phyloP scores from a whole-genome alignment of 805 yeast species.

The Ogataea corticis region DNA sequence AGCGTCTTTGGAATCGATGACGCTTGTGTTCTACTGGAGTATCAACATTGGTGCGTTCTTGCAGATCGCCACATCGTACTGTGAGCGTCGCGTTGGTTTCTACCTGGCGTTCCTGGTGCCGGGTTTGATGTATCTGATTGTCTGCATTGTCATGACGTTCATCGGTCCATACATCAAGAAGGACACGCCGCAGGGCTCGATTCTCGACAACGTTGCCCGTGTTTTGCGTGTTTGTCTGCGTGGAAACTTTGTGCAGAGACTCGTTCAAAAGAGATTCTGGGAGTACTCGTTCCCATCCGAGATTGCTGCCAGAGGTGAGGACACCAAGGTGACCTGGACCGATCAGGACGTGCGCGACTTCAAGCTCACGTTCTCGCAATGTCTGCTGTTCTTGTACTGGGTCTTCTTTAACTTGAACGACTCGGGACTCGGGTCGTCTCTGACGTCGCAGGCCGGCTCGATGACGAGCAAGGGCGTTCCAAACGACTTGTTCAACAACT shows the following conservation, averaged over 20 bases:
- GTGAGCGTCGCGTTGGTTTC: slow-evolving; percentile 52
- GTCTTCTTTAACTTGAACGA: slow-evolving; percentile 42
- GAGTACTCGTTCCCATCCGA: slow-evolving; percentile 47
- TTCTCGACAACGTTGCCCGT: slow-evolving; percentile 44
- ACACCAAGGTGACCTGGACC: slow-evolving; percentile 36
- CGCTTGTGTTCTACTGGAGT: slow-evolving; percentile 53
- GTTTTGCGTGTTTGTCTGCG: slow-evolving; percentile 44
- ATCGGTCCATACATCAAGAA: slow-evolving; percentile 35
- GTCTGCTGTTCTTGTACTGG: slow-evolving; percentile 47
- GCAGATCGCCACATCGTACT: slow-evolving; percentile 51
- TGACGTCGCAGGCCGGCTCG: slow-evolving; percentile 54
- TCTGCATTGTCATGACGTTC: slow-evolving; percentile 46
- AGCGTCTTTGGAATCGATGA: slow-evolving; percentile 39
- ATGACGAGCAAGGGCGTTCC: slow-evolving; percentile 55
- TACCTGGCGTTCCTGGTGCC: slow-evolving; percentile 58
- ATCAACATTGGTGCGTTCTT: slow-evolving; percentile 57
- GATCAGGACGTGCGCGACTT: slow-evolving; percentile 51
- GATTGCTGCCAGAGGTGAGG: slow-evolving; percentile 47
- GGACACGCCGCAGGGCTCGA: slow-evolving; percentile 45
- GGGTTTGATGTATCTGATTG: slow-evolving; percentile 54
- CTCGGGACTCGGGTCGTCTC: slow-evolving; percentile 48
- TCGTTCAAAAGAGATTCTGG: slow-evolving; percentile 44
- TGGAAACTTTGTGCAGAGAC: slow-evolving; percentile 44
- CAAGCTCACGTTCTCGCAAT: slow-evolving; percentile 43
- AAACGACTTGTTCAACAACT: slow-evolving; percentile 54